A percentile compares a stretch with the other conserved stretches of the same genome.
These are phyloP conservation scores for Stentor roeselii DNA, from an alignment of 73 alveolate species.

Conservation along the genomic window DNA sequence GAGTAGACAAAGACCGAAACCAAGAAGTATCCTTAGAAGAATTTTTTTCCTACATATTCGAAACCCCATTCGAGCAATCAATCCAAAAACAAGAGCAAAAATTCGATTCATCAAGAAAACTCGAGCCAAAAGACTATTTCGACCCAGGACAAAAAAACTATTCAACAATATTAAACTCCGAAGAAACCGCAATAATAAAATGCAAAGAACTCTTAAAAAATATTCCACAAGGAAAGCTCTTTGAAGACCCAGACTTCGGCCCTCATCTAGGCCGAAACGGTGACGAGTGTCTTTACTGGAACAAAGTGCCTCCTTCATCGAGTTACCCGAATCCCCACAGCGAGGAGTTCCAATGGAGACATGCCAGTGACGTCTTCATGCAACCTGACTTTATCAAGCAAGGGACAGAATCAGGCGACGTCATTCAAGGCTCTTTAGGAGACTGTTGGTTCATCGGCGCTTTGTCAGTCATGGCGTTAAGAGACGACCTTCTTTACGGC, in stretches of 20 bases:
- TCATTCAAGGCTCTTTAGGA: slow-evolving; percentile 96
- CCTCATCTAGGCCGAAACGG: slow-evolving; percentile 32
- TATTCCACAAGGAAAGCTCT: not conserved
- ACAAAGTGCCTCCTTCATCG: not conserved
- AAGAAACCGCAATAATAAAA: not conserved
- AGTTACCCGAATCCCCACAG: not conserved
- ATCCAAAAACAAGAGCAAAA: too few relatives aligned
- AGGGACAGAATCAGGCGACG: slow-evolving; percentile 92
- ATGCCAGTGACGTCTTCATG: slow-evolving; percentile 3
- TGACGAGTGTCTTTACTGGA: slow-evolving; percentile 7
- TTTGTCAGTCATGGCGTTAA: slow-evolving; percentile 92
- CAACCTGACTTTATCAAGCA: slow-evolving; percentile 63
- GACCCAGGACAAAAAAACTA: too few relatives aligned
- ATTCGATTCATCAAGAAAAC: too few relatives aligned
- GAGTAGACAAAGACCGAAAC: too few relatives aligned
- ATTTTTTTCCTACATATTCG: too few relatives aligned
- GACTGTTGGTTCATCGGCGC: slow-evolving; percentile 99
- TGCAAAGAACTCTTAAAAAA: not conserved
- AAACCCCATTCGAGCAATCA: too few relatives aligned
- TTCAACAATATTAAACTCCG: not conserved
- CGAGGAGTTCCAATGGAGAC: not conserved
- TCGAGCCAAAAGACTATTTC: too few relatives aligned
- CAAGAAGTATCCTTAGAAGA: too few relatives aligned
- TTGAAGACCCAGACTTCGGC: not conserved
- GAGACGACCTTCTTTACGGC: slow-evolving; percentile 90